Base-by-base conservation (phyloP, 345 rosid species). In the Corchorus olitorius region DNA sequence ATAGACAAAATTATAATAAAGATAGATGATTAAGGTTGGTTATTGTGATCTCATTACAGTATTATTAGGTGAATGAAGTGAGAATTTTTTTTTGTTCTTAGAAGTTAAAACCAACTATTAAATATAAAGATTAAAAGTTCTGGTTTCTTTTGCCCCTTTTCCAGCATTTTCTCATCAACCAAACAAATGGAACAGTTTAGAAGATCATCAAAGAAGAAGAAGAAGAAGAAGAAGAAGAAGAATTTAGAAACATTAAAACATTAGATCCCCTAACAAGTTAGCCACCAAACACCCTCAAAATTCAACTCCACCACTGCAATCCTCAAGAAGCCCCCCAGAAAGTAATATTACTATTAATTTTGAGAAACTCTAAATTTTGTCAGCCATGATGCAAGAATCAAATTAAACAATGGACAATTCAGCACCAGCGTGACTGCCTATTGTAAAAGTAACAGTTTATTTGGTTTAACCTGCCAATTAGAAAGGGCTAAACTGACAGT, bases 101-200 rank as follows among this genome's bases (percentile, higher is more conserved):
- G 15, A 69, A 69, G 8, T n/a, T 27, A 50, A 8, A 69, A 69
- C 14, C 37, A 52, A 16, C 41, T n/a, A n/a, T 33, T 15, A 70
- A 70, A 70, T 16, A 16, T 17, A 6, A 75, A 46, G 59, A 63
- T 76, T 73, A 41, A 13, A 73, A 78, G 41, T 73, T 72, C 19
- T 6, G 60, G 55, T 41, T 67, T 60, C 46, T 70, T 34, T 67
- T 59, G 15, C 27, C 62, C 62, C 9, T 43, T 59, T 70, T 19
- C 45, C 49, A 6, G 27, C 41, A 37, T 41, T 45, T 77, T 71
- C 76, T 41, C 55, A 52, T 52, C 53, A 62, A 9, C 43, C 27
- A 77, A 55, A 61, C 75, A 17, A 55, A 55, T 33, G 9, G 46
- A 20, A 9, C 53, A 67, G 34, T 9, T 43, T n/a, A 56, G n/a